A percentile compares a stretch with the other conserved stretches of the same genome.
These are phyloP conservation scores for Eucalyptus microcorys DNA, from an alignment of 345 rosid genomes.

Conservation along the genomic window DNA sequence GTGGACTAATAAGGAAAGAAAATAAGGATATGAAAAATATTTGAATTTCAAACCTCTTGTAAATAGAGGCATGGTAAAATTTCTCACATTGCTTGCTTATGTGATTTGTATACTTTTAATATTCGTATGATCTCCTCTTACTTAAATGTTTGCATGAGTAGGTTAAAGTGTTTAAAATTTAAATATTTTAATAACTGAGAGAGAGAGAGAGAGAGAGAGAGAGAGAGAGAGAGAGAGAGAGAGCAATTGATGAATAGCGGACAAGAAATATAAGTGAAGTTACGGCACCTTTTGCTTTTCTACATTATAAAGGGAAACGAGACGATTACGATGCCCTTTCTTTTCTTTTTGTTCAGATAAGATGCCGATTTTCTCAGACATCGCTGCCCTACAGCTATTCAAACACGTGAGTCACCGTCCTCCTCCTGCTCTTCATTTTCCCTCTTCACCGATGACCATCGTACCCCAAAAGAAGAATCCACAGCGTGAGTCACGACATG, in stretches of 20 bases:
- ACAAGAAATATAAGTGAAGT: neutral
- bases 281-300: neutral
- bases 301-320: neutral
- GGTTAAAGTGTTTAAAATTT: neutral
- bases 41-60: neutral
- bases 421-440: neutral
- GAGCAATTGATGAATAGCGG: neutral
- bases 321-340: neutral
- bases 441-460: neutral
- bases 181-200: neutral
- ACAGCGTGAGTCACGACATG: neutral
- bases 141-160: neutral
- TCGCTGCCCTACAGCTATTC: neutral
- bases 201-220: neutral
- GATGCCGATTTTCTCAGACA: neutral
- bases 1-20: neutral
- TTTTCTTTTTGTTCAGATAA: neutral
- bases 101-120: neutral
- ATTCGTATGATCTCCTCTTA: accelerated
- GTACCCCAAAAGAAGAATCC: too few relatives aligned
- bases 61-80: neutral
- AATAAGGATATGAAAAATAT: neutral
- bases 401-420: neutral
- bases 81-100: neutral
- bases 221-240: neutral